Evolutionary conservation across 2,329 filamentous ascomycete species (phyloP), one percentile per base, ranked within the genome.

Genomic region (Microthyrium microscopicum): DNA sequence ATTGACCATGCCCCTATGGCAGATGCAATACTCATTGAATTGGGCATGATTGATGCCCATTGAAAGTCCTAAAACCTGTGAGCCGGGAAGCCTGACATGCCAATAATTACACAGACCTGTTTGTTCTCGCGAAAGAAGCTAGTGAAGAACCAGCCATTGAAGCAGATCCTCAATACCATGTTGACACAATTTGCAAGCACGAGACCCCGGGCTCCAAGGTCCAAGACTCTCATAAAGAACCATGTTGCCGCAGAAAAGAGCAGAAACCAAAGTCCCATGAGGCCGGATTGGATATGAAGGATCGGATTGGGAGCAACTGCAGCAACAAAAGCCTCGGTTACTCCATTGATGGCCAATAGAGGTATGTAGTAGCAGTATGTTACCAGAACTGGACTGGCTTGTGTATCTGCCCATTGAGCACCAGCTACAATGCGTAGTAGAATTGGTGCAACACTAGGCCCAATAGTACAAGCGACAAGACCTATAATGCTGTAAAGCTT

Each of bases 281-380:
- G 89, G 4, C 72, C 51, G 1, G 79, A 82, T 52, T 98, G 89
- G 4, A 51, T 55, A 41, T 82, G 73, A 3, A 98, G 69, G 43
- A 95, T 68, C 4, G 64, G 55, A 41, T 82, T 68, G 0, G 70
- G 76, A 1, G 87, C 85, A 1, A 91, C 81, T 2, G 82, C 83
- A 1, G 85, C 77, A 12, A 95, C 85, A 46, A 98, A 95, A 0
- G 84, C 82, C 56, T 98, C 89, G 2, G 78, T 73, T 16, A 95
- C 71, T 33, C 89, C 89, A 48, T 98, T 98, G 45, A 92, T 60
- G 3, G 87, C 89, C 4, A 95, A 67, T 18, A 95, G 73, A 1
- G 89, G 89, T 38, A 98, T 81, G 57, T 93, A 95, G 54, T 83
- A 84, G 58, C 82, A 85, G 55, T 94, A 98, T 0, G 67, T 68